phyloP scores from a whole-genome alignment of 2,329 filamentous ascomycete species.

The Xylariaceae sp. region DNA sequence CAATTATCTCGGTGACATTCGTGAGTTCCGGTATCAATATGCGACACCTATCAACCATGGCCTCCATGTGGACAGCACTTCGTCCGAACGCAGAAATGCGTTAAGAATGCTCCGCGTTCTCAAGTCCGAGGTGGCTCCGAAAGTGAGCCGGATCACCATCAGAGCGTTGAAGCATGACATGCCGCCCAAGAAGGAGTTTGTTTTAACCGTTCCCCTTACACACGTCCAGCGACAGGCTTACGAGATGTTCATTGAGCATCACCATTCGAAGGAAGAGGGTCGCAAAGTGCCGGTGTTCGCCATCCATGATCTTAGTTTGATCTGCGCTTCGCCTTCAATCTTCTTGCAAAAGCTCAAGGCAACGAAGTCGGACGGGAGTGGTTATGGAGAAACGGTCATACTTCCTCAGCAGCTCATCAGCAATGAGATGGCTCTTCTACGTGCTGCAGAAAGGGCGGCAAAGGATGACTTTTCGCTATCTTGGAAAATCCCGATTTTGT shows the following conservation, averaged over 20 bases:
- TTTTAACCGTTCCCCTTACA: slow-evolving; percentile 69
- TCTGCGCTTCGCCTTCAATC: slow-evolving; percentile 50
- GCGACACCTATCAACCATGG: slow-evolving; percentile 68
- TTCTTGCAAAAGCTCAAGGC: slow-evolving; percentile 37
- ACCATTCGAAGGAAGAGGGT: slow-evolving; percentile 10
- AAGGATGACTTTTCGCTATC: slow-evolving; percentile 51
- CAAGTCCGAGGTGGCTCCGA: slow-evolving; percentile 66
- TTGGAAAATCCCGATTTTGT: slow-evolving; percentile 62
- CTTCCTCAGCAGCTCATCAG: slow-evolving; percentile 31
- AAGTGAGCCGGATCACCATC: slow-evolving; percentile 71
- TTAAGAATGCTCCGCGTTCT: slow-evolving; percentile 65
- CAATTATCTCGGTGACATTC: slow-evolving; percentile 63
- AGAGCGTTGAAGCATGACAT: slow-evolving; percentile 58
- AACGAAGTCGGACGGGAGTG: slow-evolving; percentile 8
- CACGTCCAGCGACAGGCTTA: slow-evolving; percentile 61
- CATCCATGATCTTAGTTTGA: slow-evolving; percentile 38
- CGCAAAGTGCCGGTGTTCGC: slow-evolving; percentile 32
- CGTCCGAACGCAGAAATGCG: slow-evolving; percentile 50
- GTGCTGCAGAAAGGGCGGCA: slow-evolving; percentile 30
- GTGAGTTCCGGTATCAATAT: slow-evolving; percentile 67
- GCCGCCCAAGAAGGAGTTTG: slow-evolving; percentile 73
- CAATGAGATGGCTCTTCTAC: slow-evolving; percentile 34
- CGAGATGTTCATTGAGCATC: slow-evolving; percentile 37
- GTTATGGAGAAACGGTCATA: slow-evolving; percentile 13
- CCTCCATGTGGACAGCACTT: slow-evolving; percentile 58